Percentiles rank a stretch among this genome's conserved stretches.
phyloP scores from a whole-genome alignment of 1,139 yeast genomes.

The Protomyces pachydermus region DNA sequence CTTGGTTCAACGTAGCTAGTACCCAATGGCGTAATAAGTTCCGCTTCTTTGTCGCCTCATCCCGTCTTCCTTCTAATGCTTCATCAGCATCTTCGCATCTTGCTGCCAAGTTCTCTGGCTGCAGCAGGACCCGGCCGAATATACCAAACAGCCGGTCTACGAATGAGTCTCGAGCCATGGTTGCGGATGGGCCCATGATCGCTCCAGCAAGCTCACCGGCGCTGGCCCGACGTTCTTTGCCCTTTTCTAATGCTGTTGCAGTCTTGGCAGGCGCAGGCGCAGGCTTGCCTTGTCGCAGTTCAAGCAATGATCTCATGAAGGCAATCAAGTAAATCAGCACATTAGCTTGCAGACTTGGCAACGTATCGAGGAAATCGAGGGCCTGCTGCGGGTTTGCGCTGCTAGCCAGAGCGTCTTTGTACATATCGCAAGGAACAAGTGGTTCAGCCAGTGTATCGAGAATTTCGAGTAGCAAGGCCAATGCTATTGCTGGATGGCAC shows the following conservation, averaged over 20 bases:
- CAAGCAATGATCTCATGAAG: constrained; percentile 5
- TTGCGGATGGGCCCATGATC: not conserved
- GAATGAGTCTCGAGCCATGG: not conserved
- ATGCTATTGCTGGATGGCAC: not conserved
- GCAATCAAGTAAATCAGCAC: constrained; percentile 23
- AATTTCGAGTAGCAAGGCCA: constrained; percentile 6
- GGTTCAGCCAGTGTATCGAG: constrained; percentile 13
- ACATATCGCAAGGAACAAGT: constrained; percentile 7
- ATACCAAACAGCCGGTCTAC: not conserved
- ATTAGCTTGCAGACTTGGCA: constrained; percentile 12
- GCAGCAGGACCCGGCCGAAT: not conserved
- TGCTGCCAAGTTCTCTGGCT: not conserved
- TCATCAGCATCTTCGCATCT: not conserved
- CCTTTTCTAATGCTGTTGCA: too few species aligned
- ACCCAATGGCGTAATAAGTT: not conserved
- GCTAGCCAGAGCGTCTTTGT: constrained; percentile 6
- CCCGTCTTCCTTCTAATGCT: not conserved
- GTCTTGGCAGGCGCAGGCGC: not conserved
- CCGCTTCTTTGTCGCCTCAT: not conserved
- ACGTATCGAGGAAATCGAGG: constrained; percentile 10
- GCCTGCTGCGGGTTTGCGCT: not conserved
- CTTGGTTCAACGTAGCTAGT: not conserved
- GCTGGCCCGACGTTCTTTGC: not conserved
- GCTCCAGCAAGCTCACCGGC: not conserved
- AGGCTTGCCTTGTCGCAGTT: constrained; percentile 8